Base-by-base conservation (phyloP, 2,329 filamentous ascomycete species). In the Fusarium sp. region DNA sequence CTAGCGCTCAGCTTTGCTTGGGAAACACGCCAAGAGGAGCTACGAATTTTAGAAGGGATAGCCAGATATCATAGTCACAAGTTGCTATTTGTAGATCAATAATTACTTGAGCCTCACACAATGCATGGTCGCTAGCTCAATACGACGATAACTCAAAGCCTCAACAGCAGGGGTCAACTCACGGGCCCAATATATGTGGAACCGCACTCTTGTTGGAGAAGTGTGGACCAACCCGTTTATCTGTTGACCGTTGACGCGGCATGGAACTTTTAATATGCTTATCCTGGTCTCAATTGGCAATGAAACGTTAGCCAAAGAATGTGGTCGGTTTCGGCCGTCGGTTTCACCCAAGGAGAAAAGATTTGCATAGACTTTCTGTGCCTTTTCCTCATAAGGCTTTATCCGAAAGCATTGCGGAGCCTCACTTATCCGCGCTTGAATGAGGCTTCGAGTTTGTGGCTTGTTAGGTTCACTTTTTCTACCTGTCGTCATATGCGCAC, bases 321-420 rank as follows among this genome's bases (percentile, higher is more conserved):
- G 31, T 5, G 17, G 4, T 39, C 5, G 1, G 56, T 46, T 59
- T 59, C 51, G 24, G 24, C 24, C 24, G 4, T 39, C 5, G 1
- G 56, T 46, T 59, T 59, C 51, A 59, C n/a, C 3, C 15, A 56
- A n/a, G n/a, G n/a, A 42, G 54, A 34, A 44, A 26, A 21, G 24
- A 26, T 13, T 24, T n/a, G 21, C 46, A 26, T 14, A 24, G 40
- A 24, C 21, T 8, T 7, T 17, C 6, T 40, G 11, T 24, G 22
- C 13, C 21, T 11, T 43, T 43, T 7, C 40, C 22, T 24, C 21
- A 24, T 13, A 43, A 14, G 40, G 40, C 7, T 43, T 21, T 43
- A 21, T 43, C 40, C 21, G 14, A 43, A 15, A 13, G 21, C 7
- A 15, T 17, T 24, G 14, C 8, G 21, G 40, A 43, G 40, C 21